Base-by-base conservation (phyloP, 2,329 filamentous ascomycete species). In the Fonsecaea erecta region DNA sequence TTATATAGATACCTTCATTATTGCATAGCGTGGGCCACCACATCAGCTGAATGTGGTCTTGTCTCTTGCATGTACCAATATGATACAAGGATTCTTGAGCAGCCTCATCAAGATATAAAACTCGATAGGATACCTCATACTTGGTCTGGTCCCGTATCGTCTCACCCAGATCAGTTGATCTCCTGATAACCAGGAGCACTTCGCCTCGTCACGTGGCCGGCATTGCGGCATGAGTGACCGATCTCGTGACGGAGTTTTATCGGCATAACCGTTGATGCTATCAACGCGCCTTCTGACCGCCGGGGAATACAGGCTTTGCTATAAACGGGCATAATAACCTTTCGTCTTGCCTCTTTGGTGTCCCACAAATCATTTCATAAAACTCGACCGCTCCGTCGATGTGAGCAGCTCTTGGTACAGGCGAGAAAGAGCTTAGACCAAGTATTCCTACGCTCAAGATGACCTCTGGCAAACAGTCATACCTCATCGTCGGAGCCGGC, bases 401-500 rank as follows among this genome's bases (percentile, higher is more conserved):
- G 43, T 48, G 21, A 24, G 12, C 43, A 48, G 18, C 16, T 11
- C 43, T 48, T 26, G 43, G 43, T 48, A 21, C 43, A 24, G 21
- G n/a, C 8, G n/a, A 21, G 43, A 9, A 48, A 26, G 43, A 48
- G 43, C 16, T 14, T 21, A 26, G 18, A 48, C 18, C 11, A 48
- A 53, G 52, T 53, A 21, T 32, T 21, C 24, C 7, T 5, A 35
- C n/a, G 28, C 18, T n/a, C 52, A 53, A 32, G 9, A 53, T 53
- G 52, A n/a, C 52, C 12, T 53, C 52, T 2, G 26, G 52, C 52
- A 53, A 53, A 8, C 58, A 52, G 30, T 72, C 70, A 21, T 72
- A 72, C 46, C 71, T 84, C 24, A 80, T 84, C 40, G 71, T 84
- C 56, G 82, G 83, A 8, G 80, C 77, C 24, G 83, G 83, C 9